phyloP scores from a whole-genome alignment of 2,329 filamentous ascomycete species.

The Pleochaeta shiraiana region DNA sequence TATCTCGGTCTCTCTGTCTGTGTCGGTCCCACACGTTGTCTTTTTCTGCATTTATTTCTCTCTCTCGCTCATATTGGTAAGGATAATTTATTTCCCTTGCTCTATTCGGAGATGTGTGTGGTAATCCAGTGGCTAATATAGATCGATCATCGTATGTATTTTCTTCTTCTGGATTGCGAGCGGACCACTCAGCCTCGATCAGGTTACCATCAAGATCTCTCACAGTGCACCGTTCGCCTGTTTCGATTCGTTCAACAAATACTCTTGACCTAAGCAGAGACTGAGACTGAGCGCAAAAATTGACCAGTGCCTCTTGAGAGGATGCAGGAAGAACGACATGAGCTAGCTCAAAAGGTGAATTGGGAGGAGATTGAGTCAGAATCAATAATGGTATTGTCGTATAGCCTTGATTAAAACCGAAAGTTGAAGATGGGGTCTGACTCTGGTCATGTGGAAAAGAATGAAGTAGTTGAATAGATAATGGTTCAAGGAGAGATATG shows the following conservation, averaged over 20 bases:
- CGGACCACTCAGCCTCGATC: slow-evolving; percentile 42
- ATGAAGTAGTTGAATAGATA: slow-evolving; percentile 26
- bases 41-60: not conserved
- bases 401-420: slow-evolving; percentile 1
- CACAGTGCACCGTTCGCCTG: slow-evolving; percentile 26
- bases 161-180: not conserved
- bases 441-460: slow-evolving; percentile 21
- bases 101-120: not conserved
- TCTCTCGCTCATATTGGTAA: not conserved
- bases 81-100: not conserved
- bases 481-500: slow-evolving; percentile 52
- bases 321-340: slow-evolving; percentile 37
- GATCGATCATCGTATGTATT: not conserved
- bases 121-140: not conserved
- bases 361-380: slow-evolving; percentile 23
- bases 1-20: not conserved
- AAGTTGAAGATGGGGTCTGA: slow-evolving; percentile 19
- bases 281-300: slow-evolving; percentile 32
- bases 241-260: slow-evolving; percentile 3
- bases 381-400: slow-evolving; percentile 14
- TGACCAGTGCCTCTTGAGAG: slow-evolving; percentile 40
- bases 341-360: slow-evolving; percentile 20
- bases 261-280: slow-evolving; percentile 20
- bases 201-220: slow-evolving; percentile 68
- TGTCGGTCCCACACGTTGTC: not conserved